Conservation (phyloP, 1,284 basidiomycete genomes). For the Ganoderma leucocontextum region DNA sequence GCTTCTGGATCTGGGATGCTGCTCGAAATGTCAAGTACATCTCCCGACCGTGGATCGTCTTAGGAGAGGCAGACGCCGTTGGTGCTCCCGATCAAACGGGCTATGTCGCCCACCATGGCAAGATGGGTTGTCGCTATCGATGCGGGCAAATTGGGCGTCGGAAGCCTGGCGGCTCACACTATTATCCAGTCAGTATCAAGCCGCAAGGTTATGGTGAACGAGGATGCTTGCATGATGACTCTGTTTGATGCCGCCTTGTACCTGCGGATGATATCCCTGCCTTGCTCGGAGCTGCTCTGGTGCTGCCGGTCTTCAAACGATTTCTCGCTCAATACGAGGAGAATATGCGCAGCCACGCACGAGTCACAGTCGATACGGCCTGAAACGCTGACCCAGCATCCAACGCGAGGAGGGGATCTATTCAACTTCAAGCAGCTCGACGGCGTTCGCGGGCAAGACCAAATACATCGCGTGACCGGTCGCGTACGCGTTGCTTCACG, state of each 20-base stretch:
- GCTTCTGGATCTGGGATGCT: constrained; percentile 28
- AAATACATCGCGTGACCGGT: neutral
- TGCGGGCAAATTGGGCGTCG: too few relatives aligned
- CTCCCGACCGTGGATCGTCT: too few relatives aligned
- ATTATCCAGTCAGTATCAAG: too few relatives aligned
- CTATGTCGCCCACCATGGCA: neutral
- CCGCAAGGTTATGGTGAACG: too few relatives aligned
- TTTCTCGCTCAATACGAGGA: neutral
- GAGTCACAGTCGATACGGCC: constrained; percentile 25
- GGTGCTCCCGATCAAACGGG: too few relatives aligned
- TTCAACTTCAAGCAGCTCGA: neutral
- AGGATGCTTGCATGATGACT: too few relatives aligned
- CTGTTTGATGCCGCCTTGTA: constrained; percentile 18
- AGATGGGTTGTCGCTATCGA: too few relatives aligned
- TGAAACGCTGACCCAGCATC: constrained; percentile 25
- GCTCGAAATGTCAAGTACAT: too few relatives aligned
- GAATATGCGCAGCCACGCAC: constrained; percentile 2
- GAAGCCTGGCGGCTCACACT: too few relatives aligned
- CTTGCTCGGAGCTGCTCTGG: constrained; percentile 2
- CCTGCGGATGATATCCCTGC: constrained; percentile 16
- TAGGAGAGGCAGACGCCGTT: too few relatives aligned
- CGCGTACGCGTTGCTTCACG: too few relatives aligned
- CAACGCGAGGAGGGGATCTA: constrained; percentile 6
- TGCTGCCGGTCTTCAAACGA: constrained; percentile 9
- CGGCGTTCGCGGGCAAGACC: neutral